A percentile compares a stretch with the other conserved stretches of the same genome.
These are phyloP conservation scores for Clathrus columnatus DNA, from an alignment of 768 basidiomycete genomes.

Conservation along the genomic window DNA sequence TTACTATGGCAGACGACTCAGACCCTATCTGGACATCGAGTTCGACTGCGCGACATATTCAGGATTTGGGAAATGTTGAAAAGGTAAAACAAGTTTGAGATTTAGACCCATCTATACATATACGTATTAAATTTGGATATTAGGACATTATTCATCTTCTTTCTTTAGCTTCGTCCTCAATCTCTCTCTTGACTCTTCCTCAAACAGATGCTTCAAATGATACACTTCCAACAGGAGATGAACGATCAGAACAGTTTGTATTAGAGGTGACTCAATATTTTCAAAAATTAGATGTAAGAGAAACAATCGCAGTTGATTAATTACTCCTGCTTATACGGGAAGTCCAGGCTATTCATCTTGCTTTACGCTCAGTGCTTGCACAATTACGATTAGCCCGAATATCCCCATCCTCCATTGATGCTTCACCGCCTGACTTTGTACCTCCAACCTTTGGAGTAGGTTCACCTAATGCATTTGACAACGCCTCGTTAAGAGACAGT, in stretches of 20 bases:
- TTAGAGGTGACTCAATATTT: conserved; percentile 82
- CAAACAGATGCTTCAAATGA: conserved; percentile 68
- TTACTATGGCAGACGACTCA: conserved; percentile 29
- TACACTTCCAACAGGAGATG: conserved; percentile 67
- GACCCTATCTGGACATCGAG: conserved; percentile 80
- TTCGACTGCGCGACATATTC: conserved; percentile 73
- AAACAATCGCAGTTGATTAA: background rate
- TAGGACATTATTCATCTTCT: conserved; percentile 75
- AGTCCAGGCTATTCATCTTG: conserved; percentile 60
- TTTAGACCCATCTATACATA: too few relatives aligned
- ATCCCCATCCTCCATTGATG: conserved; percentile 81
- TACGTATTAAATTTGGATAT: background rate
- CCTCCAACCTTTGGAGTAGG: conserved; percentile 76
- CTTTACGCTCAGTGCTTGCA: conserved; percentile 69
- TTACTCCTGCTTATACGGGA: conserved; percentile 4
- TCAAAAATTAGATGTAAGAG: conserved; percentile 60
- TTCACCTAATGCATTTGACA: conserved; percentile 35
- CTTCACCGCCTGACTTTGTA: conserved; percentile 61
- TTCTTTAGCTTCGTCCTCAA: conserved; percentile 66
- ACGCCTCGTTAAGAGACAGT: conserved; percentile 19
- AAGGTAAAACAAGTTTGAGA: conserved; percentile 37
- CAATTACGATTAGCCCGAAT: conserved; percentile 77
- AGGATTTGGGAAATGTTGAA: conserved; percentile 71
- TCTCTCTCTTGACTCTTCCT: conserved; percentile 72
- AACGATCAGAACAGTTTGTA: conserved; percentile 79